These are phyloP conservation scores for Peterozyma toletana DNA, from an alignment of 805 yeast species.

Conservation along the genomic window DNA sequence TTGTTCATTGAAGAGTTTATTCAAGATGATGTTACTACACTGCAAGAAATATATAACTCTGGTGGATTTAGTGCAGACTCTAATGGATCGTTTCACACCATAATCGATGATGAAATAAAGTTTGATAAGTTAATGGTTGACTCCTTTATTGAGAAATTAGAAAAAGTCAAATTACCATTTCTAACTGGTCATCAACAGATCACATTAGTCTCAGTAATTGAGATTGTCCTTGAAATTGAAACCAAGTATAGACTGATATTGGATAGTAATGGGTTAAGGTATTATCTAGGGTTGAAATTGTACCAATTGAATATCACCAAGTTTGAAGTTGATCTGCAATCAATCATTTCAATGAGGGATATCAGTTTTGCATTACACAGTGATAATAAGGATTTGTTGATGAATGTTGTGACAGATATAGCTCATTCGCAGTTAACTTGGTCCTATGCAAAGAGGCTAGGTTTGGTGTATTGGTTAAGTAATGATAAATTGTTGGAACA, in stretches of 20 bases:
- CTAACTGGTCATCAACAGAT: conserved; percentile 88
- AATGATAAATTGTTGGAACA: conserved; percentile 36
- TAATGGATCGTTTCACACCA: not conserved
- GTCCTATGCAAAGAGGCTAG: conserved; percentile 50
- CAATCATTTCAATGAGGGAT: conserved; percentile 67
- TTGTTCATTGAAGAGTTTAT: not conserved
- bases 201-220: conserved; percentile 65
- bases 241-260: conserved; percentile 32
- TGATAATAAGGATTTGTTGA: conserved; percentile 62
- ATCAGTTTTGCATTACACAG: conserved; percentile 84
- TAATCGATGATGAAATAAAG: not conserved
- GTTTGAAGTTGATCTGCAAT: conserved; percentile 9
- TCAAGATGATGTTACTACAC: conserved; percentile 18
- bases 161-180: conserved; percentile 64
- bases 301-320: conserved; percentile 38
- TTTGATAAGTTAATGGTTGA: not conserved
- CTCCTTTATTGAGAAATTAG: conserved; percentile 50
- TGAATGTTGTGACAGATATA: conserved; percentile 39
- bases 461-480: conserved; percentile 67
- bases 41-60: conserved; percentile 7
- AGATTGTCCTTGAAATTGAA: conserved; percentile 51
- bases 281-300: conserved; percentile 62
- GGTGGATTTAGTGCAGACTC: conserved; percentile 2
- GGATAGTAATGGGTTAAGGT: conserved; percentile 66
- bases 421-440: conserved; percentile 44